phyloP scores from a whole-genome alignment of 2,329 filamentous ascomycete species.

The Diaporthe australafricana region DNA sequence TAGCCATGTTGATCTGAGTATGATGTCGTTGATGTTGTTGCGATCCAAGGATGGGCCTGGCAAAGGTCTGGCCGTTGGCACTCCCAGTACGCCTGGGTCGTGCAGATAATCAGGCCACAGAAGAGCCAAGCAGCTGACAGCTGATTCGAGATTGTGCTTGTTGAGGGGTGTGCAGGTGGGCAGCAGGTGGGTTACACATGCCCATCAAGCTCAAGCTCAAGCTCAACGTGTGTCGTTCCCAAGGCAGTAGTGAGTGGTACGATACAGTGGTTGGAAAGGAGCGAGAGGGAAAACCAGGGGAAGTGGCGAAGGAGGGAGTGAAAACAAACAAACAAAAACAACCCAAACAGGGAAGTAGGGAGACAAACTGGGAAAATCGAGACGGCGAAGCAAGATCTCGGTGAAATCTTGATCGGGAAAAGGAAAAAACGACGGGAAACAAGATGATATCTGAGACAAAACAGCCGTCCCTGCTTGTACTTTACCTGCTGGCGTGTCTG shows the following conservation, averaged over 20 bases:
- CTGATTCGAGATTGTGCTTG: slow-evolving; percentile 11
- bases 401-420: slow-evolving; percentile 8
- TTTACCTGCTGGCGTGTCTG: not conserved
- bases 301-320: slow-evolving; percentile 4
- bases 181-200: slow-evolving; percentile 15
- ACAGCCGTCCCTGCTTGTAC: not conserved
- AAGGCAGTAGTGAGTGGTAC: not conserved
- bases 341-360: slow-evolving; percentile 1
- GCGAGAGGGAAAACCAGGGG: not conserved
- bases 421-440: not conserved
- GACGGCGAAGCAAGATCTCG: not conserved
- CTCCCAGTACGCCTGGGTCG: not conserved
- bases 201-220: slow-evolving; percentile 11
- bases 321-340: slow-evolving; percentile 5
- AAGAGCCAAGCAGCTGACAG: not conserved
- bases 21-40: slow-evolving; percentile 12
- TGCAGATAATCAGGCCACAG: slow-evolving; percentile 4
- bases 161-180: slow-evolving; percentile 6
- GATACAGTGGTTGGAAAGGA: not conserved
- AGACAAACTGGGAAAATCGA: not conserved
- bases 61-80: not conserved
- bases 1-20: slow-evolving; percentile 25
- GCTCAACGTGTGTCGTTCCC: not conserved
- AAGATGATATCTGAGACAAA: slow-evolving; percentile 24
- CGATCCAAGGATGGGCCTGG: not conserved